Evolutionary conservation across 371 early-diverging fungal genomes (phyloP).

Genomic region (Mucor velutinosus): DNA sequence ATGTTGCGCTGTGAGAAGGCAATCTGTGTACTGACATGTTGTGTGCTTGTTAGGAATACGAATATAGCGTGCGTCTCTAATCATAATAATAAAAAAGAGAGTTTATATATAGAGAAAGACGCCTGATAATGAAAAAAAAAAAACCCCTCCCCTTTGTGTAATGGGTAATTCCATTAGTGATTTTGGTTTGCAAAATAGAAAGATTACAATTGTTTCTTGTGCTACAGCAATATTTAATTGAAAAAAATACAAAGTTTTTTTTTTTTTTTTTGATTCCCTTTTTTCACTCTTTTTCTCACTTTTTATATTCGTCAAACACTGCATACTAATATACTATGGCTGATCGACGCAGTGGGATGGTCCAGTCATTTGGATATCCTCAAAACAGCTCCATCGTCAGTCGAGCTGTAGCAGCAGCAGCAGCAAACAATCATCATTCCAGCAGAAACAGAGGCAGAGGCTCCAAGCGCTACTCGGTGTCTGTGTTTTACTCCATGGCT

Average conservation of each 20-base stretch:
- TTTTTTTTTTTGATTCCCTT: background rate
- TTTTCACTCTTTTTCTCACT: background rate
- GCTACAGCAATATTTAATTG: constrained; percentile 1
- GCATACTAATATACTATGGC: constrained; percentile 16
- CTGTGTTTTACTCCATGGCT: constrained; percentile 91
- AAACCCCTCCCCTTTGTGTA: background rate
- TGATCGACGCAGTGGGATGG: constrained; percentile 46
- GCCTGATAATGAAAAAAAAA: background rate
- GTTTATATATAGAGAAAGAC: background rate
- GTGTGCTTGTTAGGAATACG: constrained; percentile 22
- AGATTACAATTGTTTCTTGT: constrained; percentile 3
- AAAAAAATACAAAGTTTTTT: background rate
- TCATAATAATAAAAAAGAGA: background rate
- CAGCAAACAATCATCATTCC: constrained; percentile 50
- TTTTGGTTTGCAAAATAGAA: constrained; percentile 1
- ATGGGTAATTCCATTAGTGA: constrained; percentile 1
- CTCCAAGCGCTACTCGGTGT: constrained; percentile 84
- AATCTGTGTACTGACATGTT: background rate
- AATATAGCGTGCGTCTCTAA: constrained; percentile 24
- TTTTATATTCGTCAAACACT: background rate
- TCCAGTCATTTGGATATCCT: constrained; percentile 51
- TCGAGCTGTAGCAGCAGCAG: constrained; percentile 51
- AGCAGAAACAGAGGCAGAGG: constrained; percentile 36
- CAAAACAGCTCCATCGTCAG: constrained; percentile 38
- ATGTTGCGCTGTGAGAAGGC: background rate